Percentiles rank a stretch among this genome's conserved stretches.
Evolutionary conservation across 768 basidiomycete species (phyloP).

Genomic region (Phlegmacium glaucopus): DNA sequence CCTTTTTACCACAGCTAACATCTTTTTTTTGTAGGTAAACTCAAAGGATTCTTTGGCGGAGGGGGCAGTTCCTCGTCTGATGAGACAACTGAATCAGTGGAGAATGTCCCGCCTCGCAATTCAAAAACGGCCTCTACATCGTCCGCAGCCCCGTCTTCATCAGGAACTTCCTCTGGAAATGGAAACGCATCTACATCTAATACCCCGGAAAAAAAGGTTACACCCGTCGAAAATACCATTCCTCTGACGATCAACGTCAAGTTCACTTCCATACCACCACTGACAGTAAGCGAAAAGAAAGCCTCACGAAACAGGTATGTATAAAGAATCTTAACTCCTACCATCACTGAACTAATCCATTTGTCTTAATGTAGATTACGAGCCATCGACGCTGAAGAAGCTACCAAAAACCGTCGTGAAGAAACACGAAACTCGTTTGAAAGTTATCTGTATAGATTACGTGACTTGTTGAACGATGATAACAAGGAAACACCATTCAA

Average conservation of each 20-base stretch:
- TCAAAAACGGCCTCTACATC: conserved; percentile 33
- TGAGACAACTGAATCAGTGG: conserved; percentile 35
- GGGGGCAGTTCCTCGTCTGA: conserved; percentile 42
- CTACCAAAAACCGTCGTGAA: conserved; percentile 71
- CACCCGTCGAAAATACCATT: conserved; percentile 60
- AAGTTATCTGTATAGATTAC: conserved; percentile 87
- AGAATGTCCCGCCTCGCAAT: conserved; percentile 43
- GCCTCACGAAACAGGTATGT: conserved; percentile 67
- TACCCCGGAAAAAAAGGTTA: conserved; percentile 28
- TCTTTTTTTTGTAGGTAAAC: conserved; percentile 51
- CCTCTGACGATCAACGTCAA: conserved; percentile 58
- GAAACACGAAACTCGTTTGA: conserved; percentile 92
- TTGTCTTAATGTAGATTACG: no score
- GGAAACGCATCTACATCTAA: conserved; percentile 34
- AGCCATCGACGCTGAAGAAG: conserved; percentile 74
- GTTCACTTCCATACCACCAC: conserved; percentile 67
- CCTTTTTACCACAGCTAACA: background rate
- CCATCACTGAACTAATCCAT: background rate
- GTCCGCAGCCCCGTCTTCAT: conserved; percentile 26
- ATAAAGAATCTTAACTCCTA: background rate
- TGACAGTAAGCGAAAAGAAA: conserved; percentile 77
- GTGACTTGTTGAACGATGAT: conserved; percentile 74
- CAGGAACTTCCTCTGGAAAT: conserved; percentile 37
- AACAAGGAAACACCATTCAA: conserved; percentile 71
- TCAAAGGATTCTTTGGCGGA: conserved; percentile 85